Percentiles rank a stretch among this genome's conserved stretches.
Evolutionary conservation across 2,329 filamentous ascomycete genomes (phyloP).

Genomic region (Ascochyta lentis): DNA sequence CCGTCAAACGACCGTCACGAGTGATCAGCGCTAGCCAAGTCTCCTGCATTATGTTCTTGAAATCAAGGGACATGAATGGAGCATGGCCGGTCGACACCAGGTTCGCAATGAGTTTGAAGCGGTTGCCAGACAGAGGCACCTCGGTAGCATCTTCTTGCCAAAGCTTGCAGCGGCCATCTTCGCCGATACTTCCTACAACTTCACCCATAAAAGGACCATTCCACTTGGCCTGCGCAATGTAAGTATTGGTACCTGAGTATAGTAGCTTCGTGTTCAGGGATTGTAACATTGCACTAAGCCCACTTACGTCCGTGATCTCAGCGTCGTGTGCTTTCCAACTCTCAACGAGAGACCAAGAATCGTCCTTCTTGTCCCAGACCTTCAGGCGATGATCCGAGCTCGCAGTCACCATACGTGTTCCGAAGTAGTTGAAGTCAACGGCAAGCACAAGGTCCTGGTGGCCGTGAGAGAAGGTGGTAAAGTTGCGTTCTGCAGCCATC

Average conservation of each 20-base stretch:
- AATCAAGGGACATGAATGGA: conserved; percentile 78
- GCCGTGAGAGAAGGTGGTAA: conserved; percentile 71
- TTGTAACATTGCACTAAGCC: conserved; percentile 11
- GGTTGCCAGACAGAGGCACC: conserved; percentile 72
- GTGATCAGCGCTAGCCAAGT: conserved; percentile 87
- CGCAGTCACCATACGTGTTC: conserved; percentile 87
- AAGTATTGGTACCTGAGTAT: conserved; percentile 18
- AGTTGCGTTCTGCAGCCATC: conserved; percentile 49
- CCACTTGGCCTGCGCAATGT: conserved; percentile 77
- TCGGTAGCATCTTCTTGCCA: conserved; percentile 92
- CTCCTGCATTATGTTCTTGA: conserved; percentile 83
- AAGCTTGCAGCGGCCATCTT: conserved; percentile 87
- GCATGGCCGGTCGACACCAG: conserved; percentile 71
- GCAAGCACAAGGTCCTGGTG: conserved; percentile 83
- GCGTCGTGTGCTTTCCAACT: conserved; percentile 90
- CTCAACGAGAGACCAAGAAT: conserved; percentile 81
- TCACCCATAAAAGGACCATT: conserved; percentile 89
- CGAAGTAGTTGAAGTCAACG: conserved; percentile 89
- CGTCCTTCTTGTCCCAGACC: conserved; percentile 82
- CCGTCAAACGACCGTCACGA: conserved; percentile 77
- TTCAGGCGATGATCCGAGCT: conserved; percentile 92
- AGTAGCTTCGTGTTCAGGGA: neutral
- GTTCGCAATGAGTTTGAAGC: conserved; percentile 76
- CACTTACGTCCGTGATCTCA: conserved; percentile 81
- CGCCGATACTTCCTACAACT: conserved; percentile 84